phyloP scores from a whole-genome alignment of 108 stramenopile species.

The Nannochloropsis oceanica region DNA sequence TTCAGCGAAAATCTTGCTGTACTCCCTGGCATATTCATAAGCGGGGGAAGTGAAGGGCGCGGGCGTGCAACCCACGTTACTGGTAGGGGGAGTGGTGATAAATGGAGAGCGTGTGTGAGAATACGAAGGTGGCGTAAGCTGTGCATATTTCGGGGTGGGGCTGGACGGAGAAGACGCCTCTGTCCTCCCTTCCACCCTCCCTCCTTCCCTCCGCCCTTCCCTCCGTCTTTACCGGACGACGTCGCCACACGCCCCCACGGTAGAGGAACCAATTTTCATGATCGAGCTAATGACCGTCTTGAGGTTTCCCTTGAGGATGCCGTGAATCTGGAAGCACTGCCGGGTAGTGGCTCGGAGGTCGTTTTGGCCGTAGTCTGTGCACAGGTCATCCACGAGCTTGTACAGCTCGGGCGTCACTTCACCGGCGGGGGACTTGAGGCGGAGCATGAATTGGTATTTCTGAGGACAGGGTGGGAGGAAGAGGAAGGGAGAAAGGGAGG shows the following conservation, averaged over 20 bases:
- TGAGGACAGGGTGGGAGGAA: slow-evolving; percentile 27
- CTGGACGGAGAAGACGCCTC: not conserved
- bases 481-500: not conserved
- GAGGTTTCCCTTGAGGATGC: slow-evolving; percentile 79
- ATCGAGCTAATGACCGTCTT: slow-evolving; percentile 86
- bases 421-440: slow-evolving; percentile 94
- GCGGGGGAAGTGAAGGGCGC: slow-evolving; percentile 61
- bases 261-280: slow-evolving; percentile 85
- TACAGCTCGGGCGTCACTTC: slow-evolving; percentile 77
- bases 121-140: too few species aligned
- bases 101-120: not conserved
- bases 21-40: slow-evolving; percentile 63
- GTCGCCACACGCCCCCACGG: slow-evolving; percentile 94
- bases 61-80: slow-evolving; percentile 88
- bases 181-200: not conserved
- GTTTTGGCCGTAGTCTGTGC: slow-evolving; percentile 68
- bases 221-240: slow-evolving; percentile 31
- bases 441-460: slow-evolving; percentile 95
- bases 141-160: too few species aligned
- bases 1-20: slow-evolving; percentile 63
- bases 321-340: slow-evolving; percentile 96
- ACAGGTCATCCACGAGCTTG: slow-evolving; percentile 71
- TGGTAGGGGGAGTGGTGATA: slow-evolving; percentile 18
- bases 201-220: not conserved
- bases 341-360: slow-evolving; percentile 89